Percentiles rank a stretch among this genome's conserved stretches.
These are phyloP conservation scores for Tylopilus vinaceipallidus DNA, from an alignment of 768 basidiomycete species.

Conservation along the genomic window DNA sequence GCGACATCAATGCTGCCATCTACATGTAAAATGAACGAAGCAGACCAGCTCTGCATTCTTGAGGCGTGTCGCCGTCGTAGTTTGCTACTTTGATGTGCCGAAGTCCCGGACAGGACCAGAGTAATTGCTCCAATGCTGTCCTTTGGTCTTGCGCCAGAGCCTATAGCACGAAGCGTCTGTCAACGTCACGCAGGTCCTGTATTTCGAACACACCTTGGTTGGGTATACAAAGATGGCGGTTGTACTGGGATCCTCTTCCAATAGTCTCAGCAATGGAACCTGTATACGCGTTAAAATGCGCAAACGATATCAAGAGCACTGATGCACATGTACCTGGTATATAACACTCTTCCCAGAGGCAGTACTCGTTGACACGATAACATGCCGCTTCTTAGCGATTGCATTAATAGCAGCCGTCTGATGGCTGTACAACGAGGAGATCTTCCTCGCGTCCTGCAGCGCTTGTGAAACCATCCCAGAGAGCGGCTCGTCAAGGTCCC, in stretches of 20 bases:
- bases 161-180: constrained; percentile 34
- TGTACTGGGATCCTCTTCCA: constrained; percentile 57
- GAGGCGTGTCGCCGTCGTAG: constrained; percentile 87
- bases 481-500: constrained; percentile 51
- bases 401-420: constrained; percentile 74
- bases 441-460: constrained; percentile 55
- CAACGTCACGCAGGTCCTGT: background rate
- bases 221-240: constrained; percentile 88
- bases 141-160: constrained; percentile 90
- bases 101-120: constrained; percentile 60
- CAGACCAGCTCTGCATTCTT: constrained; percentile 60
- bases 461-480: constrained; percentile 57
- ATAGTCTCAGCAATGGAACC: constrained; percentile 67
- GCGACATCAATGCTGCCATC: background rate
- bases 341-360: constrained; percentile 89
- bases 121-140: constrained; percentile 62
- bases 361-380: constrained; percentile 88
- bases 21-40: background rate
- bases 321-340: constrained; percentile 62
- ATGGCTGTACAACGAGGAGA: constrained; percentile 61
- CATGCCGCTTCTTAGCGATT: constrained; percentile 55
- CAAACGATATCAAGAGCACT: background rate
- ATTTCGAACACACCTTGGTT: constrained; percentile 57
- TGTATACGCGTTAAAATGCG: constrained; percentile 25
- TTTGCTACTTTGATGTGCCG: constrained; percentile 65